Evolutionary conservation across 2,329 filamentous ascomycete species (phyloP).

Genomic region (Trichoderma koningiopsis): DNA sequence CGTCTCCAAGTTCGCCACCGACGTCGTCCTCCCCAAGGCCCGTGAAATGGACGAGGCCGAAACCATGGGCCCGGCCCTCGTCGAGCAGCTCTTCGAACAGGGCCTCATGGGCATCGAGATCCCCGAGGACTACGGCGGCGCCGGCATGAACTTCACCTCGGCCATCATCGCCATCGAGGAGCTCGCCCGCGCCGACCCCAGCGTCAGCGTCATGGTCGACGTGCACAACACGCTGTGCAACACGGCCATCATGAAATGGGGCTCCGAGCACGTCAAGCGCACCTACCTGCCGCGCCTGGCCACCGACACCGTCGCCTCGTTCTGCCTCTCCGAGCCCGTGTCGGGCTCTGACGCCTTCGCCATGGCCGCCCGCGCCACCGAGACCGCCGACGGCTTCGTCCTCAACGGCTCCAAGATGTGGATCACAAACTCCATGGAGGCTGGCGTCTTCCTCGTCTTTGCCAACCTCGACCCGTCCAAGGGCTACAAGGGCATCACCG

Average conservation of each 20-base stretch:
- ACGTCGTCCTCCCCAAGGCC: conserved; percentile 85
- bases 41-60: conserved; percentile 98
- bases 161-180: conserved; percentile 98
- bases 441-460: conserved; percentile 95
- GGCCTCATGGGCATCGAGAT: conserved; percentile 98
- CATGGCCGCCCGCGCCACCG: conserved; percentile 83
- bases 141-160: conserved; percentile 97
- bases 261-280: conserved; percentile 73
- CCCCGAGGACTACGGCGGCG: conserved; percentile 93
- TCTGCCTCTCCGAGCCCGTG: conserved; percentile 89
- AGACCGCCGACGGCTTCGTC: conserved; percentile 80
- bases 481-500: conserved; percentile 95
- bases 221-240: conserved; percentile 99
- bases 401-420: conserved; percentile 98
- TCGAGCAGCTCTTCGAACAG: conserved; percentile 95
- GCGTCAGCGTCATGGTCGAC: conserved; percentile 91
- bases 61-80: conserved; percentile 82
- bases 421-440: conserved; percentile 98
- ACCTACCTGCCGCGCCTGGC: conserved; percentile 88
- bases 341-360: conserved; percentile 97
- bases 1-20: conserved; percentile 87
- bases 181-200: conserved; percentile 89
- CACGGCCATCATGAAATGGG: conserved; percentile 86
- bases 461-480: conserved; percentile 90
- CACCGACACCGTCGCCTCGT: conserved; percentile 86